These are phyloP conservation scores for Microdochium nivale DNA, from an alignment of 2,329 filamentous ascomycete species.

Conservation along the genomic window DNA sequence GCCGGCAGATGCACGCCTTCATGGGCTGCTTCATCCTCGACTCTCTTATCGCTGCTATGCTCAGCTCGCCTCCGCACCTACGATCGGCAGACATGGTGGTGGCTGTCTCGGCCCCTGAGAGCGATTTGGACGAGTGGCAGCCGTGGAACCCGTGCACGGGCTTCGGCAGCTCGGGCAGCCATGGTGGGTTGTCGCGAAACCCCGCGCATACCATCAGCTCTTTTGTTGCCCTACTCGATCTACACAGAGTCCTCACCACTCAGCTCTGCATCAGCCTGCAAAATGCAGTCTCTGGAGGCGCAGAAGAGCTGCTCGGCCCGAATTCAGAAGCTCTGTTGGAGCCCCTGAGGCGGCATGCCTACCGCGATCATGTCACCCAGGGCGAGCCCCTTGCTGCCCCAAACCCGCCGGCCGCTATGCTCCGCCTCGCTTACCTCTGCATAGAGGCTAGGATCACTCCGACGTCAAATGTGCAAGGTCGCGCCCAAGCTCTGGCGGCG, in stretches of 20 bases:
- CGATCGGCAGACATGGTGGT: conserved; percentile 34
- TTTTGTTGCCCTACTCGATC: conserved; percentile 9
- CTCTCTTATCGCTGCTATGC: conserved; percentile 42
- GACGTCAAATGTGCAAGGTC: conserved; percentile 2
- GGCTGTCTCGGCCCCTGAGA: conserved; percentile 43
- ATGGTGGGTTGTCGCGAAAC: conserved; percentile 5
- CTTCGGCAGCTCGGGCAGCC: conserved; percentile 18
- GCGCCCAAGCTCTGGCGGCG: conserved; percentile 2
- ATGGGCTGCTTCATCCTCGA: conserved; percentile 57
- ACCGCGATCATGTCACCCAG: neutral
- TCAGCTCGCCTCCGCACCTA: conserved; percentile 42
- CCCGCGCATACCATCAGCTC: conserved; percentile 14
- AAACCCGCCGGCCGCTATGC: neutral
- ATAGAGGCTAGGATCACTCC: conserved; percentile 7
- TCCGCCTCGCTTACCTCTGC: neutral
- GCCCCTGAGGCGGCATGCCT: neutral
- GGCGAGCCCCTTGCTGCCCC: neutral
- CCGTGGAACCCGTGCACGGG: conserved; percentile 51
- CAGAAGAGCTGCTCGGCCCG: conserved; percentile 6
- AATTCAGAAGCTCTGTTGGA: neutral
- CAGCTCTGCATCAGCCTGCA: neutral
- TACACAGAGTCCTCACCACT: conserved; percentile 6
- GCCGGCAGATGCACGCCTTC: conserved; percentile 30
- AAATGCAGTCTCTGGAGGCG: conserved; percentile 1
- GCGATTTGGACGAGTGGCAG: conserved; percentile 67